These are phyloP conservation scores for Dactylella cylindrospora DNA, from an alignment of 2,329 filamentous ascomycete species.

Conservation along the genomic window DNA sequence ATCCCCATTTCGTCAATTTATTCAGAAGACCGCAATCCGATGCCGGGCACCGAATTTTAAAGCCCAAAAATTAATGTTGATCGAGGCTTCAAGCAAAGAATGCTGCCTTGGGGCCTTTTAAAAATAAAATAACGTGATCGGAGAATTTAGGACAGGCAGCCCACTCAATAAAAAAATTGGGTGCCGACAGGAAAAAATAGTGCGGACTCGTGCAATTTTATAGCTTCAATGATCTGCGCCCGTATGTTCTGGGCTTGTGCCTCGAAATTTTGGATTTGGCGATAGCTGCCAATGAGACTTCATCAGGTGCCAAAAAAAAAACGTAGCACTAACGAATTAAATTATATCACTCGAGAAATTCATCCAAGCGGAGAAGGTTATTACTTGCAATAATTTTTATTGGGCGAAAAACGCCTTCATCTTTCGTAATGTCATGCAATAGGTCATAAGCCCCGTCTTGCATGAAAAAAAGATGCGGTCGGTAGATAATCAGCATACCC, in stretches of 20 bases:
- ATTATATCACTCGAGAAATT: too few species aligned
- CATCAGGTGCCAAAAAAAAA: conserved; percentile 6
- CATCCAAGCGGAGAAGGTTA: too few species aligned
- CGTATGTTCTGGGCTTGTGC: conserved; percentile 2
- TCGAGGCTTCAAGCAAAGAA: conserved; percentile 12
- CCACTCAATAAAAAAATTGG: background rate
- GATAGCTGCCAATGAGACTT: conserved; percentile 2
- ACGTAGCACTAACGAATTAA: background rate
- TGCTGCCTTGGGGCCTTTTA: conserved; percentile 28
- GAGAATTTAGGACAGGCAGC: background rate
- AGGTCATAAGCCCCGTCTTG: conserved; percentile 44
- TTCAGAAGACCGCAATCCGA: conserved; percentile 36
- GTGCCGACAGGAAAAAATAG: too few species aligned
- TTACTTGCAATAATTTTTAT: conserved; percentile 12
- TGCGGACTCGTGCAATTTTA: conserved; percentile 9
- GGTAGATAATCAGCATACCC: conserved; percentile 45
- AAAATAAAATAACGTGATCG: conserved; percentile 27
- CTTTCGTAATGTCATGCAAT: conserved; percentile 35
- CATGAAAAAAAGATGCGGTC: conserved; percentile 26
- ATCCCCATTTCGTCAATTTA: conserved; percentile 12
- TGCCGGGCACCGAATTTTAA: conserved; percentile 11
- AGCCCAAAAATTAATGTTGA: too few species aligned
- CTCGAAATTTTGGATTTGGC: background rate
- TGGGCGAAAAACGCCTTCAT: conserved; percentile 12
- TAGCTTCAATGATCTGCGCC: conserved; percentile 1